Evolutionary conservation across 208 protist species (phyloP).

Genomic region (Trypanosoma grayi): DNA sequence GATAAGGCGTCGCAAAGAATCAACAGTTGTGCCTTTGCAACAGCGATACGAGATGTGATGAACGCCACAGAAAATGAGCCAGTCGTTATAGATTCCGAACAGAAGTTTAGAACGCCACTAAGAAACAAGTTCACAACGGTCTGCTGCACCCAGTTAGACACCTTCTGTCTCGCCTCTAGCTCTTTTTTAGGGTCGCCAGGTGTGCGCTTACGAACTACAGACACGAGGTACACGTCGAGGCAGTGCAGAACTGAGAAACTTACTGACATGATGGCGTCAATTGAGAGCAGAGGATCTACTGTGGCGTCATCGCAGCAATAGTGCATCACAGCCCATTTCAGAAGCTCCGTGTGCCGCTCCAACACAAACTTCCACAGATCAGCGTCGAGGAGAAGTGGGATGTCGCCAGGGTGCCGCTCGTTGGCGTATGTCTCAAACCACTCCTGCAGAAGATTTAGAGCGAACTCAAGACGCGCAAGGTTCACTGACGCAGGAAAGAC

Average conservation of each 20-base stretch:
- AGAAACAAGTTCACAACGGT: slow-evolving; percentile 14
- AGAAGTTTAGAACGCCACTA: slow-evolving; percentile 7
- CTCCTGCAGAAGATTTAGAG: slow-evolving; percentile 47
- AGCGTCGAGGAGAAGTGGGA: slow-evolving; percentile 33
- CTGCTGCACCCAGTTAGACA: slow-evolving; percentile 8
- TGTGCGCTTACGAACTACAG: neutral
- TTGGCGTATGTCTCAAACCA: slow-evolving; percentile 59
- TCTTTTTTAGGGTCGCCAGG: neutral
- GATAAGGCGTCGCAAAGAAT: slow-evolving; percentile 14
- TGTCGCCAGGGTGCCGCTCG: slow-evolving; percentile 44
- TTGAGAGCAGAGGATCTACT: neutral
- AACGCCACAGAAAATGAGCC: neutral
- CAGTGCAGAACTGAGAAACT: slow-evolving; percentile 41
- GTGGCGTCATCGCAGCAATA: neutral
- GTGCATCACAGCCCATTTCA: slow-evolving; percentile 40
- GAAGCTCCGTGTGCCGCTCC: slow-evolving; percentile 55
- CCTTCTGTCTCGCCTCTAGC: neutral
- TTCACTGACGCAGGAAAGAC: slow-evolving; percentile 32
- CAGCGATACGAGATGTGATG: neutral
- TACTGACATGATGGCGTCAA: slow-evolving; percentile 34
- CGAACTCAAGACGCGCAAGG: slow-evolving; percentile 47
- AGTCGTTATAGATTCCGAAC: neutral
- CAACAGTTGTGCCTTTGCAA: slow-evolving; percentile 17
- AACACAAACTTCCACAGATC: slow-evolving; percentile 81
- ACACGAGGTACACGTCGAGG: slow-evolving; percentile 34